Base-by-base conservation (phyloP, 345 rosid genomes). In the Acer yangbiense region DNA sequence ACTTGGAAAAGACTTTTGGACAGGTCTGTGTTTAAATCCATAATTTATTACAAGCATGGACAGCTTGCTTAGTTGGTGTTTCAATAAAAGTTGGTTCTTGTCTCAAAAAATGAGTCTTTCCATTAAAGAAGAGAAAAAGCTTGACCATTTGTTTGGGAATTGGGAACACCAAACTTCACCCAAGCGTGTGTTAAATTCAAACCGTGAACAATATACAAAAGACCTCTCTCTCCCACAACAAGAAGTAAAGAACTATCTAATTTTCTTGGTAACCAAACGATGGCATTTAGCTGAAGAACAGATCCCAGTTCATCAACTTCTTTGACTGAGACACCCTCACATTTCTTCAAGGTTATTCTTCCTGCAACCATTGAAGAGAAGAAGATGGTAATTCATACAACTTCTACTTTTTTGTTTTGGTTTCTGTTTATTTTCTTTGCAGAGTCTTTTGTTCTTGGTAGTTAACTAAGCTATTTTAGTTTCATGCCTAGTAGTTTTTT, bases 271-370 rank as follows among this genome's bases (percentile, higher is more conserved):
- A 10, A 46, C 50, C 50, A 46, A 46, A 46, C 3, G 10, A 66
- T 43, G 54, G 27, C 54, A 11, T 43, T 9, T n/a, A 48, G 54
- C 12, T 43, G 48, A 7, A 20, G 25, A 68, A 10, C 13, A 20
- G 5, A 41, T 3, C 52, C 71, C 9, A n/a, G 9, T n/a, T 4
- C 23, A 10, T 6, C 73, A 7, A 23, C 16, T 20, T 21, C 39
- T 43, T 46, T 55, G 64, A 23, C 23, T 7, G 13, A 18, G 64
- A 17, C 21, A 39, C 6, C 64, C 20, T 1, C 54, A 35, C 66
- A 58, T 58, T 72, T 72, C 52, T 20, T 72, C 12, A 11, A 72
- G 32, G 29, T 72, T 13, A 58, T 72, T 12, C 29, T 35, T 57
- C 12, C 48, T 46, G 13, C 66, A 17, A 72, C 66, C 65, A 20